A percentile compares a stretch with the other conserved stretches of the same genome.
phyloP scores from a whole-genome alignment of 2,329 filamentous ascomycete genomes.

The Hypomyces rosellus region DNA sequence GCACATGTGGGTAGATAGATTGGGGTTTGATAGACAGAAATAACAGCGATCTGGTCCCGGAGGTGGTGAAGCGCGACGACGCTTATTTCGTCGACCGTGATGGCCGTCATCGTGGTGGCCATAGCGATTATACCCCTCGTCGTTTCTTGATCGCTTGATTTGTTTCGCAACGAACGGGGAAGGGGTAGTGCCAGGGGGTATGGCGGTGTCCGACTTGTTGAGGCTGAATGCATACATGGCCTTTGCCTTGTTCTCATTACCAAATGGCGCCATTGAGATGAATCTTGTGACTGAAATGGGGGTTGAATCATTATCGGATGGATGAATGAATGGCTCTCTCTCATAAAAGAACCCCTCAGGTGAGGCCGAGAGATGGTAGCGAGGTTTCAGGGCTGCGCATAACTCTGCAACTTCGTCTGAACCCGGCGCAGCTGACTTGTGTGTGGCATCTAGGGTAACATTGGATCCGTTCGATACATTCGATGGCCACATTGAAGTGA shows the following conservation, averaged over 20 bases:
- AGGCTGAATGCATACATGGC: constrained; percentile 73
- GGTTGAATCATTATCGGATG: constrained; percentile 38
- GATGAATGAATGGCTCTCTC: constrained; percentile 85
- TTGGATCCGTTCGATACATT: constrained; percentile 64
- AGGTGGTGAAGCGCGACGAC: constrained; percentile 45
- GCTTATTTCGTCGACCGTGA: constrained; percentile 39
- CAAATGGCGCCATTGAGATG: constrained; percentile 76
- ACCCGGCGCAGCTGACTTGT: constrained; percentile 43
- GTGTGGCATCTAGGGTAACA: constrained; percentile 48
- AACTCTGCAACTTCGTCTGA: constrained; percentile 72
- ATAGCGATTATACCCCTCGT: constrained; percentile 51
- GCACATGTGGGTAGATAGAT: constrained; percentile 79
- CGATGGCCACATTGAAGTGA: constrained; percentile 82
- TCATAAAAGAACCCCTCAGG: constrained; percentile 68
- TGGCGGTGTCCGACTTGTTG: constrained; percentile 54
- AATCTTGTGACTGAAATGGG: constrained; percentile 70
- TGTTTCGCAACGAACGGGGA: constrained; percentile 60
- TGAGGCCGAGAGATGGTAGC: constrained; percentile 79
- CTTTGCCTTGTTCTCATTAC: constrained; percentile 71
- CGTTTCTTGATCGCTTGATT: constrained; percentile 50
- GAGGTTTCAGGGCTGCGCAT: constrained; percentile 72
- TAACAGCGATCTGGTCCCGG: constrained; percentile 78
- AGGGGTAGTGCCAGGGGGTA: constrained; percentile 66
- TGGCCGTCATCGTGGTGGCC: constrained; percentile 39
- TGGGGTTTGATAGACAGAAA: constrained; percentile 88